These are phyloP conservation scores for Neohortaea acidophila DNA, from an alignment of 495 filamentous ascomycete species.

Conservation along the genomic window DNA sequence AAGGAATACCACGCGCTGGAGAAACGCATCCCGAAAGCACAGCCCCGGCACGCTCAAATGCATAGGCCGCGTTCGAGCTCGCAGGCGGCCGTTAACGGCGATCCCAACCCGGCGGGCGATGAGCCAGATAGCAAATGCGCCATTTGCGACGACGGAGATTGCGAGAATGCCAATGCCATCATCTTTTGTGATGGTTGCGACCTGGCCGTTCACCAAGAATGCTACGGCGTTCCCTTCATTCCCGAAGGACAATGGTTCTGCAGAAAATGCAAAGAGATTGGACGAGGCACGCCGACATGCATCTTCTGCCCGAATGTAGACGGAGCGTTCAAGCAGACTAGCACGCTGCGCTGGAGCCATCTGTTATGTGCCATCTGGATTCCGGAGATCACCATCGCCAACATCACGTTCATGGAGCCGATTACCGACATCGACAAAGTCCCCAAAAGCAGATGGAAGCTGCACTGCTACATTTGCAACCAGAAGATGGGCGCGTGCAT, in stretches of 20 bases:
- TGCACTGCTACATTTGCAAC: slow-evolving; percentile 89
- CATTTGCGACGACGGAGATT: slow-evolving; percentile 96
- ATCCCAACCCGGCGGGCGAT: slow-evolving; percentile 63
- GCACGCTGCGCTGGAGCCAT: slow-evolving; percentile 88
- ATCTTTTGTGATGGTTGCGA: slow-evolving; percentile 99
- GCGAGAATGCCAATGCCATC: slow-evolving; percentile 98
- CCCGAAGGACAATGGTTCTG: slow-evolving; percentile 98
- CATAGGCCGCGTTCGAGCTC: slow-evolving; percentile 82
- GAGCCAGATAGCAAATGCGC: slow-evolving; percentile 96
- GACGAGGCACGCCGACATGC: slow-evolving; percentile 80
- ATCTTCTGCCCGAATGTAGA: slow-evolving; percentile 97
- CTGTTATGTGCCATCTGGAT: slow-evolving; percentile 97
- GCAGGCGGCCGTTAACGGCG: slow-evolving; percentile 80
- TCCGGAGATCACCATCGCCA: slow-evolving; percentile 89
- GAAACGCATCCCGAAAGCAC: slow-evolving; percentile 84
- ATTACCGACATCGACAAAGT: slow-evolving; percentile 97
- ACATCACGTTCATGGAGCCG: slow-evolving; percentile 93
- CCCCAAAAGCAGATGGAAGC: slow-evolving; percentile 79
- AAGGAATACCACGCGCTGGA: slow-evolving; percentile 96
- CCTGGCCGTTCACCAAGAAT: slow-evolving; percentile 94
- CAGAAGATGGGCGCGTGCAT: slow-evolving; percentile 97
- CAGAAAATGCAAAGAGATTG: slow-evolving; percentile 89
- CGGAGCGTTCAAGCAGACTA: slow-evolving; percentile 96
- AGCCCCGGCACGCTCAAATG: slow-evolving; percentile 86
- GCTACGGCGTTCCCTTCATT: slow-evolving; percentile 97